Percentiles rank a stretch among this genome's conserved stretches.
These are phyloP conservation scores for Yarrowia sp. DNA, from an alignment of 805 yeast species.

Conservation along the genomic window DNA sequence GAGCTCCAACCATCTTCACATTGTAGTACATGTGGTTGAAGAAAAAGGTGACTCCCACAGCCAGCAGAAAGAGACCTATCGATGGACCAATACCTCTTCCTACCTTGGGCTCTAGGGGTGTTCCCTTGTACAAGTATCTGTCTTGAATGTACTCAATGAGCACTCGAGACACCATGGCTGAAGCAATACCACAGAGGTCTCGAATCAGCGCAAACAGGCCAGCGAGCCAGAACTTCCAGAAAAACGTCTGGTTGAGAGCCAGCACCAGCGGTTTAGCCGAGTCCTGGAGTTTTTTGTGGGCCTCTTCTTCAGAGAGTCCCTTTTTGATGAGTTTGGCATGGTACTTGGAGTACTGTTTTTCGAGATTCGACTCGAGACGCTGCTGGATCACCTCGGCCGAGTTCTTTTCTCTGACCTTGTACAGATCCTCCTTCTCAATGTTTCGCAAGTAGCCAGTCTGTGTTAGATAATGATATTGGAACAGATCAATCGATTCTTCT, in stretches of 20 bases:
- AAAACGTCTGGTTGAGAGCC: constrained; percentile 51
- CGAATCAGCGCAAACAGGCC: constrained; percentile 41
- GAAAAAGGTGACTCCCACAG: constrained; percentile 56
- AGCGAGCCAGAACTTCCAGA: constrained; percentile 47
- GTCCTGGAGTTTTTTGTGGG: constrained; percentile 43
- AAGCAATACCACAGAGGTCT: constrained; percentile 36
- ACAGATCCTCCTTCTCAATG: constrained; percentile 63
- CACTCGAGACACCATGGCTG: constrained; percentile 28
- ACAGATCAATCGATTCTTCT: background rate
- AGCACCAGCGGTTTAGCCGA: constrained; percentile 21
- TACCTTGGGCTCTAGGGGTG: constrained; percentile 51
- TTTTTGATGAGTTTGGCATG: constrained; percentile 44
- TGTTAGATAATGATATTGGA: background rate
- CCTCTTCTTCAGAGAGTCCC: constrained; percentile 56
- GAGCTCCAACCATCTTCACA: constrained; percentile 68
- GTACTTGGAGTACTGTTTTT: constrained; percentile 41
- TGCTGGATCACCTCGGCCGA: constrained; percentile 50
- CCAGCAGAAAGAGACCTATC: constrained; percentile 67
- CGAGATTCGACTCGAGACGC: constrained; percentile 49
- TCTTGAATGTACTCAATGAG: constrained; percentile 30
- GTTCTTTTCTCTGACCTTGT: constrained; percentile 50
- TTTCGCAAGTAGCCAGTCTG: constrained; percentile 66
- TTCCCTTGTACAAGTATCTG: constrained; percentile 43
- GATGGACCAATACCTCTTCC: constrained; percentile 77
- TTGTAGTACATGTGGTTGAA: constrained; percentile 69